Evolutionary conservation across 805 yeast species (phyloP), one percentile per base, ranked within the genome.

Genomic region (Lipomyces mesembrius): DNA sequence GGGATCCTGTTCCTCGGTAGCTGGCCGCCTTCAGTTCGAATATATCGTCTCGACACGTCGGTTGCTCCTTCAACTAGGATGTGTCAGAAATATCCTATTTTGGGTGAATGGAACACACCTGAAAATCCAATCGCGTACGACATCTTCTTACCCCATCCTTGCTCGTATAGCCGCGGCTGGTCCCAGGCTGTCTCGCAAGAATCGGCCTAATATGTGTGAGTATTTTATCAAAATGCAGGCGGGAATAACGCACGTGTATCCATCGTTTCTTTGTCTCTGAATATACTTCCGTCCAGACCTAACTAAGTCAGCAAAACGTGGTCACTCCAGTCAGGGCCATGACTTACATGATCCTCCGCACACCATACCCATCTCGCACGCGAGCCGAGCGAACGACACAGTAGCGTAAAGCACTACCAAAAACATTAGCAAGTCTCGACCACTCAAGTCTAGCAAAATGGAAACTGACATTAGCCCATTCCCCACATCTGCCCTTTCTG

Each of bases 61-160:
- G 80, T 76, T 1, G 88, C 81, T 46, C 92, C 92, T 53, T 81
- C 81, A 12, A 59, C 72, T 65, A 37, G 12, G 35, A 17, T 20
- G 9, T 17, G 20, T 34, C 35, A 34, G 46, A 3, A 56, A 11
- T 29, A 11, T 14, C 27, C 12, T 8, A n/a, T 55, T 17, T 34
- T 22, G 54, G 43, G 17, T 37, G 37, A 25, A 55, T 8, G 11
- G n/a, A 14, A n/a, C 64, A 3, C 59, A 66, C 81, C 81, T 58
- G 87, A 83, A 62, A 89, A 83, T 0, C 91, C 97, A 64, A 94
- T 79, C 1, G 87, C 89, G 77, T 91, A 92, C 61, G 97, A 89
- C 98, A 94, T 94, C 67, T 86, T 86, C 78, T 94, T 94, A 39
- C 94, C 96, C 98, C 98, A 93, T 55, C 96, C 96, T 52, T 83